Evolutionary conservation across 2,329 filamentous ascomycete species (phyloP).

Genomic region (Lasiodiplodia citricola): DNA sequence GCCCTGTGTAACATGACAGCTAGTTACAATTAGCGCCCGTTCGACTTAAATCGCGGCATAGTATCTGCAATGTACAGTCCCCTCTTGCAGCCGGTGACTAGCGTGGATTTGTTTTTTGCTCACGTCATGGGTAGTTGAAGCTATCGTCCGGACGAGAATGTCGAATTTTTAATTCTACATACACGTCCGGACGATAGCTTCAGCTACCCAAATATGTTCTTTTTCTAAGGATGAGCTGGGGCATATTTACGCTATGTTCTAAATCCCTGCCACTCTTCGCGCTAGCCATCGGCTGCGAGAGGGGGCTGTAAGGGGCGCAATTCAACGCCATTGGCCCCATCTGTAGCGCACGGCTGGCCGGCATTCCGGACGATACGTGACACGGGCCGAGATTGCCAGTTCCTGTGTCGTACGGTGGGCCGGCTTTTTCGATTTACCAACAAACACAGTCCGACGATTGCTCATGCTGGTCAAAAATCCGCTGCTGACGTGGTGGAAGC

Average conservation of each 20-base stretch:
- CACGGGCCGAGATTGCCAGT: neutral
- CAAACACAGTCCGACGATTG: neutral
- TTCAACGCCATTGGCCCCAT: neutral
- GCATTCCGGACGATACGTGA: neutral
- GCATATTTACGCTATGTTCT: too few species aligned
- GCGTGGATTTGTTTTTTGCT: too few species aligned
- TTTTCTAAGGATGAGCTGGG: too few species aligned
- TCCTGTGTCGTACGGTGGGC: neutral
- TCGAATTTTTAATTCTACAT: too few species aligned
- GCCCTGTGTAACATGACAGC: neutral
- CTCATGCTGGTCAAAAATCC: neutral
- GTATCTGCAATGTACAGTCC: too few species aligned
- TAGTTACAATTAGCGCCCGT: neutral
- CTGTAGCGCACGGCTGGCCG: neutral
- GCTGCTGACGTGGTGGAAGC: neutral
- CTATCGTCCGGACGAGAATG: too few species aligned
- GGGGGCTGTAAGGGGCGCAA: neutral
- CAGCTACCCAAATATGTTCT: too few species aligned
- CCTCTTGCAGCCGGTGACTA: too few species aligned
- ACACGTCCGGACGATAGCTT: too few species aligned
- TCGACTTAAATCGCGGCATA: neutral
- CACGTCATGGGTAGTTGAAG: too few species aligned
- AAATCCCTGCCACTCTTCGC: too few species aligned
- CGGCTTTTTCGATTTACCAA: neutral
- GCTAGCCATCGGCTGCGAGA: too few species aligned